phyloP scores from a whole-genome alignment of 2,329 filamentous ascomycete genomes.

The Fusarium nygamai region DNA sequence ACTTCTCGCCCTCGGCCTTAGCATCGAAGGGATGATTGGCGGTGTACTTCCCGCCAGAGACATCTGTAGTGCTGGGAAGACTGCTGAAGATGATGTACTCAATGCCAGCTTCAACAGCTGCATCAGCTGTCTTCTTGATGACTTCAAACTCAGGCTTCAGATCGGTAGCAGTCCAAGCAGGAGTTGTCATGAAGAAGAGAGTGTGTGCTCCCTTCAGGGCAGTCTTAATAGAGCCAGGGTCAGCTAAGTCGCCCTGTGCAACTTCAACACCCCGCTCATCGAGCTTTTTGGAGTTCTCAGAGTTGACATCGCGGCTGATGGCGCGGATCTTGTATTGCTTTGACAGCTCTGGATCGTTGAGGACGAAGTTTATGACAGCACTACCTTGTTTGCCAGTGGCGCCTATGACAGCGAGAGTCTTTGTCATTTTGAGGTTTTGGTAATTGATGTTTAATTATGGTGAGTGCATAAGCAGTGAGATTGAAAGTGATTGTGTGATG shows the following conservation, averaged over 20 bases:
- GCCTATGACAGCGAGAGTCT: slow-evolving; percentile 58
- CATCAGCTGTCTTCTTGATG: slow-evolving; percentile 54
- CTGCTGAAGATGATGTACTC: slow-evolving; percentile 55
- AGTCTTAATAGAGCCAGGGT: slow-evolving; percentile 49
- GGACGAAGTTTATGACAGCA: slow-evolving; percentile 56
- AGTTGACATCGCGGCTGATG: slow-evolving; percentile 58
- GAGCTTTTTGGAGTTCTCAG: slow-evolving; percentile 46
- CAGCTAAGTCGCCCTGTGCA: slow-evolving; percentile 53
- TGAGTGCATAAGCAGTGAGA: not conserved
- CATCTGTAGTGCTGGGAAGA: slow-evolving; percentile 46
- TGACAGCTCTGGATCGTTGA: slow-evolving; percentile 56
- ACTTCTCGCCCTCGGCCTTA: slow-evolving; percentile 62
- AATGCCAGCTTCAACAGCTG: slow-evolving; percentile 49
- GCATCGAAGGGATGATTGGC: slow-evolving; percentile 58
- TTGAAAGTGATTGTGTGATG: not conserved
- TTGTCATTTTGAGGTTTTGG: slow-evolving; percentile 37
- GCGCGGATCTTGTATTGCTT: slow-evolving; percentile 59
- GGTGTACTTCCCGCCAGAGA: slow-evolving; percentile 49
- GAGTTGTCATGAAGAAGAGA: slow-evolving; percentile 59
- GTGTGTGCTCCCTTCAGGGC: slow-evolving; percentile 58
- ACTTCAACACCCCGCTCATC: slow-evolving; percentile 45
- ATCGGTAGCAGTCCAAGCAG: slow-evolving; percentile 49
- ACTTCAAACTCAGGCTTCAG: slow-evolving; percentile 49
- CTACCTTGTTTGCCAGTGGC: slow-evolving; percentile 64
- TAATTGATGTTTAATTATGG: not conserved